These are phyloP conservation scores for Lachnellula hyalina DNA, from an alignment of 2,329 filamentous ascomycete species.

Conservation along the genomic window DNA sequence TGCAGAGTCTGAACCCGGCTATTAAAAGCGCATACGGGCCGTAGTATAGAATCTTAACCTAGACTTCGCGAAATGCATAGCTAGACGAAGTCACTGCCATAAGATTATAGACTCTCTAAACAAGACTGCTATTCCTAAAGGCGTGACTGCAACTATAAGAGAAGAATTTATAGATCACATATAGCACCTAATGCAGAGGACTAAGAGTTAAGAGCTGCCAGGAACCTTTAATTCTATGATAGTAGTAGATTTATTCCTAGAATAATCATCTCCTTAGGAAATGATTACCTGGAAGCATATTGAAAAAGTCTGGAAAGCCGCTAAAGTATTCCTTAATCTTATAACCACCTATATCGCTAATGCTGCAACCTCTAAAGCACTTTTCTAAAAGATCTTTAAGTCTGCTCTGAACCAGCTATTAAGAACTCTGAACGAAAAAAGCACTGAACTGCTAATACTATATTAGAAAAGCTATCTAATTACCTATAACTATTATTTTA, in stretches of 20 bases:
- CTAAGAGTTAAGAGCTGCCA: slow-evolving; percentile 51
- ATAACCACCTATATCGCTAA: slow-evolving; percentile 36
- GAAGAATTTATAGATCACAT: slow-evolving; percentile 38
- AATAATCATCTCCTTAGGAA: slow-evolving; percentile 53
- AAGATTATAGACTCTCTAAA: no score
- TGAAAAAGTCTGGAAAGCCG: slow-evolving; percentile 30
- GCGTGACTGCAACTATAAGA: slow-evolving; percentile 25
- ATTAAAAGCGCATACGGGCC: slow-evolving; percentile 45
- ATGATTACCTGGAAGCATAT: slow-evolving; percentile 35
- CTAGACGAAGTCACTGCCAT: no score
- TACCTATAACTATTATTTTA: slow-evolving; percentile 48
- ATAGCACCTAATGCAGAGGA: slow-evolving; percentile 35
- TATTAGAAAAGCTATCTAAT: slow-evolving; percentile 43
- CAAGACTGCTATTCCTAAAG: slow-evolving; percentile 31
- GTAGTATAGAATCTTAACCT: slow-evolving; percentile 46
- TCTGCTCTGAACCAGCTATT: slow-evolving; percentile 36
- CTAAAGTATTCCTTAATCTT: slow-evolving; percentile 32
- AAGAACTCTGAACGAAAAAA: slow-evolving; percentile 34
- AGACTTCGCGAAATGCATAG: slow-evolving; percentile 37
- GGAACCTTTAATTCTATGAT: slow-evolving; percentile 57
- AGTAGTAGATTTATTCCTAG: slow-evolving; percentile 52
- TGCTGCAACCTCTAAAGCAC: slow-evolving; percentile 33
- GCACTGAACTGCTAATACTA: slow-evolving; percentile 40
- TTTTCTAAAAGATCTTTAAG: slow-evolving; percentile 36
- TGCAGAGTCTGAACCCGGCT: slow-evolving; percentile 29